Evolutionary conservation across 495 filamentous ascomycete genomes (phyloP), one percentile per base, ranked within the genome.

Genomic region (Usnea hakonensis): DNA sequence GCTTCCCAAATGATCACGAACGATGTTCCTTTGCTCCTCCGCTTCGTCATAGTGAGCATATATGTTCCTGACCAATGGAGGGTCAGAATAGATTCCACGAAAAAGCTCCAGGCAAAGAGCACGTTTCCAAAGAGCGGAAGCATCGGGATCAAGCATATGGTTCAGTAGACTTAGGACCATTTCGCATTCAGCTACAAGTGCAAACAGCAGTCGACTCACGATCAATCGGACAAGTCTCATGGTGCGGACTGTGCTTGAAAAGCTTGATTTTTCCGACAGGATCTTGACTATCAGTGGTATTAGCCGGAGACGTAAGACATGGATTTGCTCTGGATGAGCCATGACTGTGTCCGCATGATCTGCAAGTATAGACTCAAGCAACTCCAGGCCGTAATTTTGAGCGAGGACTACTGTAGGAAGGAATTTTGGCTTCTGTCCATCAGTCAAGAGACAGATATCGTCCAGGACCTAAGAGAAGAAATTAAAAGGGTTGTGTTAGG

Each of bases 71-170:
- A 96, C 79, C 14, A 94, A 81, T 3, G 79, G 78, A 17, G 88
- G 83, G 57, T 96, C 91, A 0, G 87, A 77, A 73, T 95, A 95
- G 43, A 97, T 80, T 28, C 86, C 88, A 36, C 89, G 83, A 65
- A 95, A 90, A 0, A 95, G 79, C 69, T 98, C 94, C 85, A 98
- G 92, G 64, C 90, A 93, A 21, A 96, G 71, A 1, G 89, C 85
- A 41, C 95, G 79, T 69, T 90, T 96, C 94, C 94, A 98, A 7
- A 83, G 71, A 1, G 83, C 77, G 6, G 84, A 83, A 8, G 81
- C 81, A 62, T 96, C 95, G 17, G 88, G 88, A 67, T 98, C 94
- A 17, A 97, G 78, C 66, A 95, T 81, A 65, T 95, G 90, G 10
- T 88, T 96, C 19, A 97, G 73, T n/a, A 95, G 79, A 21, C 86